phyloP scores from a whole-genome alignment of 345 rosid genomes.

The Litchi chinensis region DNA sequence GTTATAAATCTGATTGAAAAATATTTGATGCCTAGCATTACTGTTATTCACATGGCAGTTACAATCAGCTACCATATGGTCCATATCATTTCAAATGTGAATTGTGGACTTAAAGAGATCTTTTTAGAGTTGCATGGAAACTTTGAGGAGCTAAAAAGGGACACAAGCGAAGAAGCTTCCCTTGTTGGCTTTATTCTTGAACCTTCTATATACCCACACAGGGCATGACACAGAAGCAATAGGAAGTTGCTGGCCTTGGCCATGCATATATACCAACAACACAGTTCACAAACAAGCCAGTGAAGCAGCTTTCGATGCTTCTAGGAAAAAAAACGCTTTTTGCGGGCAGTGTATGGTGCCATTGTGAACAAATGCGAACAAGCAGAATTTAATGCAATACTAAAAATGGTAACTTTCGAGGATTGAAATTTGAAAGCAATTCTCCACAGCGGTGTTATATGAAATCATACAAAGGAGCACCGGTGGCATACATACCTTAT shows the following conservation, averaged over 20 bases:
- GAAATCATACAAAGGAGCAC: conserved; percentile 11
- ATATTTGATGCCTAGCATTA: too few species aligned
- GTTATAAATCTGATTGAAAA: too few species aligned
- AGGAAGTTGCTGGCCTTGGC: background rate
- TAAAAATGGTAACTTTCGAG: background rate
- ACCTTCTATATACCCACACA: too few species aligned
- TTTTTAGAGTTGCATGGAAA: too few species aligned
- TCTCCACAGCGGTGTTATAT: background rate
- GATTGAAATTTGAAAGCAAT: background rate
- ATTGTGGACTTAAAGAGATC: too few species aligned
- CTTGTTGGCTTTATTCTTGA: background rate
- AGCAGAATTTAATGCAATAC: background rate
- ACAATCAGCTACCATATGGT: too few species aligned
- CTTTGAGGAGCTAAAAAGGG: too few species aligned
- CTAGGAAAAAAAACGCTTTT: background rate
- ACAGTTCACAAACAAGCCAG: background rate
- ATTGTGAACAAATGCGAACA: background rate
- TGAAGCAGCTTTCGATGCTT: background rate
- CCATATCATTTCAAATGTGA: too few species aligned
- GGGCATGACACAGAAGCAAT: background rate
- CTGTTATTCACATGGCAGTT: too few species aligned
- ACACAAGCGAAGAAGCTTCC: background rate
- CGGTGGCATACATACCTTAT: conserved; percentile 32
- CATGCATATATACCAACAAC: too few species aligned
- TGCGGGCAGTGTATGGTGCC: background rate